Evolutionary conservation across 2,329 filamentous ascomycete genomes (phyloP).

Genomic region (Alternaria gaisen): DNA sequence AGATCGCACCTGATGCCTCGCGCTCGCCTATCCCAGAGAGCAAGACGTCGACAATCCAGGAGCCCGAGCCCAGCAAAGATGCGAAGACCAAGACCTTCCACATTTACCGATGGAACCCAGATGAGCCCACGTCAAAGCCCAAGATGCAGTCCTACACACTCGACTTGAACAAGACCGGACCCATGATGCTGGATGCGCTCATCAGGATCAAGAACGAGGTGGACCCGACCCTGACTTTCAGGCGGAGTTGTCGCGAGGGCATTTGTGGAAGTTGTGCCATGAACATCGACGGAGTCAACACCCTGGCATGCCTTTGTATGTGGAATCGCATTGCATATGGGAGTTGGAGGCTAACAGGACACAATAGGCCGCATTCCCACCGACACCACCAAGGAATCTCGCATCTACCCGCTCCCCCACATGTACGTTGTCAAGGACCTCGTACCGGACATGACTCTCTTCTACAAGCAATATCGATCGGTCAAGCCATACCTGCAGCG

Average conservation of each 20-base stretch:
- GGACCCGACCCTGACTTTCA: conserved; percentile 95
- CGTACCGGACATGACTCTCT: conserved; percentile 95
- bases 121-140: conserved; percentile 90
- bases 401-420: conserved; percentile 97
- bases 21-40: conserved; percentile 54
- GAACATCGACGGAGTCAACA: conserved; percentile 99
- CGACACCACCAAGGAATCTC: conserved; percentile 80
- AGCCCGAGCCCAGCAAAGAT: conserved; percentile 66
- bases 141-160: conserved; percentile 94
- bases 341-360: conserved; percentile 18
- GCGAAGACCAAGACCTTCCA: conserved; percentile 90
- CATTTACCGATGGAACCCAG: conserved; percentile 98
- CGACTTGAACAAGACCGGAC: conserved; percentile 98
- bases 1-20: conserved; percentile 38
- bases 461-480: conserved; percentile 99
- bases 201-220: conserved; percentile 99
- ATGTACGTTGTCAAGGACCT: conserved; percentile 99
- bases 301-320: conserved; percentile 95
- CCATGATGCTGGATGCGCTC: conserved; percentile 96
- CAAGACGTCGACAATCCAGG: conserved; percentile 68
- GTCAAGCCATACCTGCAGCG: conserved; percentile 99
- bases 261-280: conserved; percentile 99
- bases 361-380: conserved; percentile 85
- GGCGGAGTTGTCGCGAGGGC: conserved; percentile 94
- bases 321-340: conserved; percentile 32